Evolutionary conservation across 2,329 filamentous ascomycete species (phyloP).

Genomic region (Ophiostoma populinum): DNA sequence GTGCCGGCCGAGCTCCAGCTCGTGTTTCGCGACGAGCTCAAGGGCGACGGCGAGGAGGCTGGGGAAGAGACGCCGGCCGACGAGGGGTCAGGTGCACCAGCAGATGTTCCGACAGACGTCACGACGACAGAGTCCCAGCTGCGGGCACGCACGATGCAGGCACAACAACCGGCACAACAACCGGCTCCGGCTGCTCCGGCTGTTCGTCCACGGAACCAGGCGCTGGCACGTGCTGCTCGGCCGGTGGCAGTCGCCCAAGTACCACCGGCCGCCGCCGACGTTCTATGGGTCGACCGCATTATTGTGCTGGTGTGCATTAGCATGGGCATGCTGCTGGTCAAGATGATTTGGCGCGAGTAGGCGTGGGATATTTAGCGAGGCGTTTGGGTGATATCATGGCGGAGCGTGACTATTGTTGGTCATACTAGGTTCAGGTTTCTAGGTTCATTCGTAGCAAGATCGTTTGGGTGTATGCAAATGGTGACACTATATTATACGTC

Average conservation of each 20-base stretch:
- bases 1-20: slow-evolving; percentile 42
- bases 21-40: slow-evolving; percentile 58
- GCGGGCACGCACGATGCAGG: slow-evolving; percentile 5
- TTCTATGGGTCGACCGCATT: slow-evolving; percentile 63
- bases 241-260: too few species aligned
- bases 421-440: too few species aligned
- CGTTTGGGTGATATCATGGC: too few species aligned
- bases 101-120: not conserved
- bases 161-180: too few species aligned
- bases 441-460: too few species aligned
- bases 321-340: slow-evolving; percentile 55
- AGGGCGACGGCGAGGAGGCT: slow-evolving; percentile 17
- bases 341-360: too few species aligned
- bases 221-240: too few species aligned
- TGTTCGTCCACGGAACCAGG: too few species aligned
- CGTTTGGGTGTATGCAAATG: too few species aligned
- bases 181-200: too few species aligned
- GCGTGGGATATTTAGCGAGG: slow-evolving; percentile 1
- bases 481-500: too few species aligned
- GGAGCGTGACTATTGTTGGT: too few species aligned
- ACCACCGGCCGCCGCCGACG: slow-evolving; percentile 2
- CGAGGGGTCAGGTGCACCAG: not conserved
- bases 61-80: not conserved
- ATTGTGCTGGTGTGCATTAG: slow-evolving; percentile 58
- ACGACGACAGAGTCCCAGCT: slow-evolving; percentile 15